Conservation (phyloP, 805 yeast genomes). For the Candida rishiriensis region DNA sequence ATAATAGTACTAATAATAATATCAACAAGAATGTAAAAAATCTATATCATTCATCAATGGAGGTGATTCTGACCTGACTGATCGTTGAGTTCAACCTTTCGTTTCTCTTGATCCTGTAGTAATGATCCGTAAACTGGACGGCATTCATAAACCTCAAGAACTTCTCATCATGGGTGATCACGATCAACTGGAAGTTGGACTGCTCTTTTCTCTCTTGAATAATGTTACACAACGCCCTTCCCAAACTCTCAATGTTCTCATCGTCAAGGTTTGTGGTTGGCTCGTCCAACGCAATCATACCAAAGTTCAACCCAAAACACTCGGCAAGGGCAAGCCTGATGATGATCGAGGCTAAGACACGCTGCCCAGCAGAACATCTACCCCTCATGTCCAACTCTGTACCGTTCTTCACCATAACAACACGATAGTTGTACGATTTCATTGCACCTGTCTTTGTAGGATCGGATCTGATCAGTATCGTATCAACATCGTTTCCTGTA, state of each 20-base stretch:
- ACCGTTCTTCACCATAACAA: slow-evolving; percentile 90
- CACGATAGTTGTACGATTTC: slow-evolving; percentile 87
- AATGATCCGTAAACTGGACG: slow-evolving; percentile 77
- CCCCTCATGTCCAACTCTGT: slow-evolving; percentile 97
- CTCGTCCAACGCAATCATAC: slow-evolving; percentile 93
- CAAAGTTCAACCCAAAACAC: slow-evolving; percentile 92
- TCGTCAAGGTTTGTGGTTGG: slow-evolving; percentile 95
- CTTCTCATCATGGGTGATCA: slow-evolving; percentile 94
- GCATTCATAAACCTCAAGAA: slow-evolving; percentile 85
- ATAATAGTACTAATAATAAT: not conserved
- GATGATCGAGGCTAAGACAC: slow-evolving; percentile 86
- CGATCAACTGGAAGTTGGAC: slow-evolving; percentile 87
- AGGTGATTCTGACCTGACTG: slow-evolving; percentile 26
- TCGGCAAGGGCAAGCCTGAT: slow-evolving; percentile 91
- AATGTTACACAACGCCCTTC: slow-evolving; percentile 69
- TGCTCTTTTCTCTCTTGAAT: slow-evolving; percentile 73
- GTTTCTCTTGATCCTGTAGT: slow-evolving; percentile 76
- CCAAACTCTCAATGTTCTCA: slow-evolving; percentile 84
- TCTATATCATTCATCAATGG: slow-evolving; percentile 14
- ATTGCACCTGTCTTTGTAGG: slow-evolving; percentile 36
- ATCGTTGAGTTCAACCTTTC: slow-evolving; percentile 78
- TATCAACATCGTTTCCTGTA: slow-evolving; percentile 92
- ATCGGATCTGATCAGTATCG: slow-evolving; percentile 82
- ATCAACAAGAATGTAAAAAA: not conserved
- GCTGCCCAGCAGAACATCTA: slow-evolving; percentile 96